Percentiles rank a stretch among this genome's conserved stretches.
phyloP scores from a whole-genome alignment of 371 early-diverging fungal genomes.

The Apophysomyces sp. region DNA sequence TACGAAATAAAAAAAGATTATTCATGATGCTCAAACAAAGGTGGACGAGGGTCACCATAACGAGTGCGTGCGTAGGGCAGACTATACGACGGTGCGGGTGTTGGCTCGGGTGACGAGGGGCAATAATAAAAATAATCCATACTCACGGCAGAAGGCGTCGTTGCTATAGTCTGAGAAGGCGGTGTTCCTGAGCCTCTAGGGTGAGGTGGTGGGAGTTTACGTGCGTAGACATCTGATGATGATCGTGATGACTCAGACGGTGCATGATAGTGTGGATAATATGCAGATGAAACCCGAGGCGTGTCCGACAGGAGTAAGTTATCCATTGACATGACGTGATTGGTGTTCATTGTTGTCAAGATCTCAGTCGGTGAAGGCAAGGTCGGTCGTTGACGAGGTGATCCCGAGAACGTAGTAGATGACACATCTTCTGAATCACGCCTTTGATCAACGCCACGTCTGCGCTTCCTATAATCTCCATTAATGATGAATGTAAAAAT shows the following conservation, averaged over 20 bases:
- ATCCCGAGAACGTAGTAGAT: neutral
- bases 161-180: neutral
- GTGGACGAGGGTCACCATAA: neutral
- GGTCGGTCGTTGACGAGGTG: neutral
- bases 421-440: neutral
- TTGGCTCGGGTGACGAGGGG: neutral
- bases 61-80: neutral
- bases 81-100: neutral
- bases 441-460: neutral
- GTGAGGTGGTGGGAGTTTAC: neutral
- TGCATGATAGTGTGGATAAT: slow-evolving; percentile 1
- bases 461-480: neutral
- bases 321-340: slow-evolving; percentile 3
- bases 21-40: neutral
- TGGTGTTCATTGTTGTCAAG: slow-evolving; percentile 1
- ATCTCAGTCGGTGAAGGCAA: neutral
- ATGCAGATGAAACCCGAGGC: neutral
- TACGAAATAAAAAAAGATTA: neutral
- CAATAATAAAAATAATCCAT: neutral
- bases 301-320: neutral
- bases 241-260: neutral
- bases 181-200: neutral
- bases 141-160: neutral
- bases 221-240: neutral
- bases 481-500: too few species aligned